A percentile compares a stretch with the other conserved stretches of the same genome.
Evolutionary conservation across 176 grass and related monocot species (phyloP).

Genomic region (Carex scoparia): DNA sequence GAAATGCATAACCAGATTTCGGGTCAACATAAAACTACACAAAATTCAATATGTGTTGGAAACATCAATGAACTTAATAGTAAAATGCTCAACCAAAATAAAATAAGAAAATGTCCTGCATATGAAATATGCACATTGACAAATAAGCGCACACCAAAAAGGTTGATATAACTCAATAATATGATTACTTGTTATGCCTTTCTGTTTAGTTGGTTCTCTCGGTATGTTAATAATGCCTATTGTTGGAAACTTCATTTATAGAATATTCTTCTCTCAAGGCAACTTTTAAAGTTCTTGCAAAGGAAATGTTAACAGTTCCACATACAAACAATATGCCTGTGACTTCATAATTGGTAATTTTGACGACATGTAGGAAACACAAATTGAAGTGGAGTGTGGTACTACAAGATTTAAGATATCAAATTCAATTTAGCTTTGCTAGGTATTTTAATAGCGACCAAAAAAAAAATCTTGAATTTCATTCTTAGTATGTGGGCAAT

Average conservation of each 20-base stretch:
- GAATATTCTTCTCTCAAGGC: neutral
- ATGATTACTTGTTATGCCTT: neutral
- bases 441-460: neutral
- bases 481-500: neutral
- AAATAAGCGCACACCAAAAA: neutral
- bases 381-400: neutral
- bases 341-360: neutral
- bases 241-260: neutral
- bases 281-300: neutral
- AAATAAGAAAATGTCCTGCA: neutral
- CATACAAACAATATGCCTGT: neutral
- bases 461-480: neutral
- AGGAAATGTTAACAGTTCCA: neutral
- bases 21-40: slow-evolving; percentile 20
- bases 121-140: neutral
- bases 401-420: neutral
- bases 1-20: slow-evolving; percentile 5
- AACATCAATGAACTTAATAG: neutral
- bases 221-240: neutral
- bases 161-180: neutral
- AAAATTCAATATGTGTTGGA: neutral
- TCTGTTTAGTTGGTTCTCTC: neutral
- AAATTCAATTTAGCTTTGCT: neutral
- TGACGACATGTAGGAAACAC: neutral
- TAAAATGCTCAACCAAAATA: neutral